Conservation (phyloP, 768 basidiomycete species). For the Lyophyllum atratum region DNA sequence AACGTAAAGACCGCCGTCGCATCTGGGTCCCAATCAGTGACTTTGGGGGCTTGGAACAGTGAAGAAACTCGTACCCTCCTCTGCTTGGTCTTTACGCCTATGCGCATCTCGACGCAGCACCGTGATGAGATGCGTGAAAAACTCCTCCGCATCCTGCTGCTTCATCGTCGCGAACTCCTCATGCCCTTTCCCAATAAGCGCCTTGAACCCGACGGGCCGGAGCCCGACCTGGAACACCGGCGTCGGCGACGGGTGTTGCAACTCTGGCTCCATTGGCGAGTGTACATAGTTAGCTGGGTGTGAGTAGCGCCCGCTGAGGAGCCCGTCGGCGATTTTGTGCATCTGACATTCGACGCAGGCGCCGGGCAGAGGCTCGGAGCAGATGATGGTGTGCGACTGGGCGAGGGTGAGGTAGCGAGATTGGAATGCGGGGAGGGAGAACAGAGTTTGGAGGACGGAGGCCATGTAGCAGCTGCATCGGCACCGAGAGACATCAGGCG, state of each 20-base stretch:
- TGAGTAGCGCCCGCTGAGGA: conserved; percentile 91
- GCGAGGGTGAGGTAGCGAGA: conserved; percentile 57
- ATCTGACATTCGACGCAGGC: conserved; percentile 95
- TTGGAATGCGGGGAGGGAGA: conserved; percentile 79
- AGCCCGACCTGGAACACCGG: conserved; percentile 84
- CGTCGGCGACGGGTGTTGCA: conserved; percentile 32
- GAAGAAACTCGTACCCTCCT: conserved; percentile 25
- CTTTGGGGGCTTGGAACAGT: background rate
- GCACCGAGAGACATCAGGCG: no score
- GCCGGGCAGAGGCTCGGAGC: conserved; percentile 70
- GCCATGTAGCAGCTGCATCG: conserved; percentile 99
- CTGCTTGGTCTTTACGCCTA: conserved; percentile 43
- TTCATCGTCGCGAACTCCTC: conserved; percentile 94
- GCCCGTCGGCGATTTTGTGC: conserved; percentile 88
- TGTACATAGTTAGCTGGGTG: conserved; percentile 46
- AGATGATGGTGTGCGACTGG: conserved; percentile 56
- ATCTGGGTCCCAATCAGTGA: conserved; percentile 36
- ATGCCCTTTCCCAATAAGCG: conserved; percentile 89
- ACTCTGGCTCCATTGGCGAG: background rate
- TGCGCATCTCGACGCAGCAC: conserved; percentile 68
- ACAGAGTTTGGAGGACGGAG: conserved; percentile 85
- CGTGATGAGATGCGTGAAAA: conserved; percentile 80
- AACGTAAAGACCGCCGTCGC: conserved; percentile 80
- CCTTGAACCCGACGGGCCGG: conserved; percentile 81
- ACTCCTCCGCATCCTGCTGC: conserved; percentile 97